Evolutionary conservation across 2,329 filamentous ascomycete genomes (phyloP).

Genomic region (Ambrosiella beaveri): DNA sequence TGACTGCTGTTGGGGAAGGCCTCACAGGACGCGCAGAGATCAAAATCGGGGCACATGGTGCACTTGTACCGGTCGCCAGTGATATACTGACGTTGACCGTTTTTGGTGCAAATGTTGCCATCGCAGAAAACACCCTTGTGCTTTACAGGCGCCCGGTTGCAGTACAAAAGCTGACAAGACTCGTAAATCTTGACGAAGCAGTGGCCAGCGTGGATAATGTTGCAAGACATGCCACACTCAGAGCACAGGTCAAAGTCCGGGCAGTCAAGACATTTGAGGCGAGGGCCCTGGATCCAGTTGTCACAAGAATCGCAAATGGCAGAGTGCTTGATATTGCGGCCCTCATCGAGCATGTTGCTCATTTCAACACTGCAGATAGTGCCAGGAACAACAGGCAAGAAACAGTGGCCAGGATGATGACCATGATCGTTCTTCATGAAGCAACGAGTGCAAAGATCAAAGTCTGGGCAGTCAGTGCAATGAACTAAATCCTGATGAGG

Average conservation of each 20-base stretch:
- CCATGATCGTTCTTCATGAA: slow-evolving; percentile 63
- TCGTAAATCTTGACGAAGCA: slow-evolving; percentile 82
- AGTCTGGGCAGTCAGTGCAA: slow-evolving; percentile 73
- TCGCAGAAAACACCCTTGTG: slow-evolving; percentile 90
- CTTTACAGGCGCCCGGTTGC: slow-evolving; percentile 22
- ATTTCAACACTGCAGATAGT: slow-evolving; percentile 44
- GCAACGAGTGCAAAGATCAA: slow-evolving; percentile 76
- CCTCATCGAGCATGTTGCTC: slow-evolving; percentile 51
- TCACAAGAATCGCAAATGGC: slow-evolving; percentile 94
- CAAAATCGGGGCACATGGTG: slow-evolving; percentile 81
- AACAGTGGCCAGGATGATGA: slow-evolving; percentile 76
- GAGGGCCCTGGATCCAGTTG: slow-evolving; percentile 61
- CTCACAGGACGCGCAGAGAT: slow-evolving; percentile 92
- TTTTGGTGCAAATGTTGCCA: slow-evolving; percentile 61
- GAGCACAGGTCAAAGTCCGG: slow-evolving; percentile 94
- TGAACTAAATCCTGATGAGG: slow-evolving; percentile 69
- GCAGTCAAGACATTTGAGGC: slow-evolving; percentile 92
- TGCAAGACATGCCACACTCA: slow-evolving; percentile 47
- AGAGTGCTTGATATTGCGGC: slow-evolving; percentile 65
- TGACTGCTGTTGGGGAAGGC: slow-evolving; percentile 68
- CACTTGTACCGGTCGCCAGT: slow-evolving; percentile 88
- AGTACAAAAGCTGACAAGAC: slow-evolving; percentile 28
- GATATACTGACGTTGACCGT: slow-evolving; percentile 37
- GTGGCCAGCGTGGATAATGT: slow-evolving; percentile 59
- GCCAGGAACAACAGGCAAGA: slow-evolving; percentile 49